Evolutionary conservation across 148 eudicot species (phyloP).

Genomic region (Spergularia bocconei): DNA sequence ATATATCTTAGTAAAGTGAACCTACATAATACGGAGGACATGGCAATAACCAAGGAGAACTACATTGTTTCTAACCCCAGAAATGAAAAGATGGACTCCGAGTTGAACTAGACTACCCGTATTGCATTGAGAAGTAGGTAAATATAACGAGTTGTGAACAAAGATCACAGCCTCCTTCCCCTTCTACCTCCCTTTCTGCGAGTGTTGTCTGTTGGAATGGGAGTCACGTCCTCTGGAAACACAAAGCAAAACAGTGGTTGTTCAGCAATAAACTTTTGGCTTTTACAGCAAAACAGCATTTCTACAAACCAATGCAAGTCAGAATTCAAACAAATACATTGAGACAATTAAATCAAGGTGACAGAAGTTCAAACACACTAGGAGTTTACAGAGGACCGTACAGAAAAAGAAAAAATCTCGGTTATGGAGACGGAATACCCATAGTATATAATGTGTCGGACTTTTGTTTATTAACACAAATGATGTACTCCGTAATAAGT

Average conservation of each 20-base stretch:
- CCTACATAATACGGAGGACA: background rate
- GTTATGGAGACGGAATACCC: too few species aligned
- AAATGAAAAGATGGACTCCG: constrained; percentile 1
- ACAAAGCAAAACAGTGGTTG: too few species aligned
- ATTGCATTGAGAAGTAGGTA: constrained; percentile 1
- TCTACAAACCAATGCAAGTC: too few species aligned
- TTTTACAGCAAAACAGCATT: too few species aligned
- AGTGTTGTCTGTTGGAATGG: constrained; percentile 85
- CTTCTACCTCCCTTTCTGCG: constrained; percentile 94
- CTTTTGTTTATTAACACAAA: too few species aligned
- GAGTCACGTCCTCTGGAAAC: constrained; percentile 82
- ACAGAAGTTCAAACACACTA: too few species aligned
- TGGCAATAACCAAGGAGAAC: background rate
- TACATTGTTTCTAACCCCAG: constrained; percentile 15
- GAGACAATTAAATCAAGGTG: too few species aligned
- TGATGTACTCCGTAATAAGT: too few species aligned
- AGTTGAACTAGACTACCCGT: background rate
- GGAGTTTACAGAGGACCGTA: too few species aligned
- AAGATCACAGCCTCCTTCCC: constrained; percentile 75
- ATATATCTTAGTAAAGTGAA: constrained; percentile 3
- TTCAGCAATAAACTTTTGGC: too few species aligned
- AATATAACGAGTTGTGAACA: background rate
- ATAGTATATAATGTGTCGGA: too few species aligned
- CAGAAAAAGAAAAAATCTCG: background rate
- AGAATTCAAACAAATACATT: too few species aligned